phyloP scores from a whole-genome alignment of 192 early-diverging fungal species.

The Allomyces arbusculus region DNA sequence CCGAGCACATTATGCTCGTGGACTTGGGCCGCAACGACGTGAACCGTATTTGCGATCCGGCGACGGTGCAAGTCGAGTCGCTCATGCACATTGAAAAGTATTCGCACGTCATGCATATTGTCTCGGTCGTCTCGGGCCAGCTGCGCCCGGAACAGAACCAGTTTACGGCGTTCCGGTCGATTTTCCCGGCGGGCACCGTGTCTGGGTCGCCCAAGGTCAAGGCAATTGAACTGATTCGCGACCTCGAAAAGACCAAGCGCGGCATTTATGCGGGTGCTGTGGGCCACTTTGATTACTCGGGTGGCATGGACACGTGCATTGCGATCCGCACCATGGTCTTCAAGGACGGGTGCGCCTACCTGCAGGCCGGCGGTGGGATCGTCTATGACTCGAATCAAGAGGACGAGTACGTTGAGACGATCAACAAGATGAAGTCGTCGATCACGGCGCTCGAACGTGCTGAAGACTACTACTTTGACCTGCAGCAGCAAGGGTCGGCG shows the following conservation, averaged over 20 bases:
- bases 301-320: conserved; percentile 90
- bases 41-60: conserved; percentile 85
- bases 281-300: conserved; percentile 85
- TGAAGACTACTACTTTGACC: conserved; percentile 52
- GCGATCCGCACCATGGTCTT: conserved; percentile 96
- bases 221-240: conserved; percentile 86
- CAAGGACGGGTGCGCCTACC: conserved; percentile 82
- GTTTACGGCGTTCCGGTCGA: conserved; percentile 89
- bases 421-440: conserved; percentile 86
- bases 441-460: conserved; percentile 68
- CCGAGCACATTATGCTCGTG: conserved; percentile 98
- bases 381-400: conserved; percentile 82
- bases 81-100: conserved; percentile 95
- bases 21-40: conserved; percentile 97
- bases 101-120: conserved; percentile 99
- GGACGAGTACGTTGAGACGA: conserved; percentile 88
- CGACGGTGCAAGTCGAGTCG: conserved; percentile 80
- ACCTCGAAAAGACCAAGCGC: conserved; percentile 74
- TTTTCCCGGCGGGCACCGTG: conserved; percentile 96
- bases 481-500: conserved; percentile 25
- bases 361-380: conserved; percentile 92
- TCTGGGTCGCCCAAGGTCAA: conserved; percentile 96
- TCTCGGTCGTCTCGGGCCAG: conserved; percentile 80
- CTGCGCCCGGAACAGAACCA: conserved; percentile 72
- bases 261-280: conserved; percentile 79